Conservation (phyloP, 495 filamentous ascomycete genomes). For the Trichocladium uniseriatum region DNA sequence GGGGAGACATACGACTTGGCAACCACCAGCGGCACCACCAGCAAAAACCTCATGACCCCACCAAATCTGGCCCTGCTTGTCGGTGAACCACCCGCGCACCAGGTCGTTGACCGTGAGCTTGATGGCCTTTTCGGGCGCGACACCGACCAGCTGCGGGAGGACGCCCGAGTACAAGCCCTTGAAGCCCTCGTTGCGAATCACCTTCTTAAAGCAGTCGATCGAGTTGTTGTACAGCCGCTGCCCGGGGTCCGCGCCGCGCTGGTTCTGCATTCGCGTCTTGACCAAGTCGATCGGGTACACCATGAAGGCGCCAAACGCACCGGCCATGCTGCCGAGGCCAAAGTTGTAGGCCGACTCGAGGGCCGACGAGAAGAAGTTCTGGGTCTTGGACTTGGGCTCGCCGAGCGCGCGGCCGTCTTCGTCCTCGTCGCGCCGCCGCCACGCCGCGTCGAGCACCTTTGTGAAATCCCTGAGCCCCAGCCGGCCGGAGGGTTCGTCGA, state of each 20-base stretch:
- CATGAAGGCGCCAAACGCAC: constrained; percentile 97
- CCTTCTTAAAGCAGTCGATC: constrained; percentile 83
- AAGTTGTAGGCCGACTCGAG: constrained; percentile 85
- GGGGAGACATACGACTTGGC: constrained; percentile 76
- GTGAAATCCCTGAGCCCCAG: constrained; percentile 80
- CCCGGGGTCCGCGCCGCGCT: constrained; percentile 69
- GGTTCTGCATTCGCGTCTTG: constrained; percentile 98
- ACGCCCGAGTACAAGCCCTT: constrained; percentile 87
- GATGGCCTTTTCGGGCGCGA: constrained; percentile 97
- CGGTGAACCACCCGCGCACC: constrained; percentile 66
- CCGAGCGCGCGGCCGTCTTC: constrained; percentile 33
- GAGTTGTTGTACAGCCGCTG: constrained; percentile 93
- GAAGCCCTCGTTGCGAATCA: constrained; percentile 86
- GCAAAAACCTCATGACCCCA: constrained; percentile 67
- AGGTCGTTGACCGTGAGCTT: constrained; percentile 97
- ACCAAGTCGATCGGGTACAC: constrained; percentile 98
- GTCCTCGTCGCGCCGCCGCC: constrained; percentile 54
- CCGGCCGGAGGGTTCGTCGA: constrained; percentile 78
- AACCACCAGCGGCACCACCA: constrained; percentile 83
- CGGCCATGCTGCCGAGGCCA: constrained; percentile 74
- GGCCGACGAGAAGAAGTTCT: constrained; percentile 47
- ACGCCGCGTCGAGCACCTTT: constrained; percentile 89
- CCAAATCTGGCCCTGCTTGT: constrained; percentile 67
- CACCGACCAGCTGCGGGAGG: constrained; percentile 87
- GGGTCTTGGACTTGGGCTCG: constrained; percentile 31